Percentiles rank a stretch among this genome's conserved stretches.
These are phyloP conservation scores for Cinchona pubescens DNA, from an alignment of 257 asterid genomes.

Conservation along the genomic window DNA sequence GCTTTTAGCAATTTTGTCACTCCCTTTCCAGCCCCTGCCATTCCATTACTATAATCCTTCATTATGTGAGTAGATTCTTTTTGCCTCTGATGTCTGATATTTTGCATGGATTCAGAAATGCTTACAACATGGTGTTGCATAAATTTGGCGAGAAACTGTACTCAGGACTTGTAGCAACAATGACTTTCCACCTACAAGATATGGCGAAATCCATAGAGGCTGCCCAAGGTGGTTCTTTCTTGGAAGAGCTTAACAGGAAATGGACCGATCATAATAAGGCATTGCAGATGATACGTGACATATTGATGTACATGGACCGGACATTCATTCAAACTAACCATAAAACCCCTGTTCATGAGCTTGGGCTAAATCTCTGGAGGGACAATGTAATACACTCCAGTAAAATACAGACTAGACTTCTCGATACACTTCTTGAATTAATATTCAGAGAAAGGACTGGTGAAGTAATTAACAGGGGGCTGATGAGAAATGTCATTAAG, in stretches of 20 bases:
- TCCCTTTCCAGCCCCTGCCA: background rate
- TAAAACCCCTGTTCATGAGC: slow-evolving; percentile 77
- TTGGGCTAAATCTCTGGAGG: slow-evolving; percentile 88
- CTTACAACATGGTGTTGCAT: slow-evolving; percentile 82
- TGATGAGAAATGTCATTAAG: slow-evolving; percentile 74
- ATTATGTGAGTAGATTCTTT: background rate
- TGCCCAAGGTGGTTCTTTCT: slow-evolving; percentile 69
- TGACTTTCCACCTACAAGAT: slow-evolving; percentile 74
- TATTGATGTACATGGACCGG: slow-evolving; percentile 89
- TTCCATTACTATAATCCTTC: background rate
- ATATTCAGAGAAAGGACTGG: slow-evolving; percentile 67
- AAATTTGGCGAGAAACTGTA: slow-evolving; percentile 85
- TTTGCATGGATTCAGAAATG: slow-evolving; percentile 53
- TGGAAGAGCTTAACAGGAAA: slow-evolving; percentile 76
- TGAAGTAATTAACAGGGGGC: slow-evolving; percentile 82
- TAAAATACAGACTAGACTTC: slow-evolving; percentile 68
- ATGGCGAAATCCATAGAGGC: slow-evolving; percentile 66
- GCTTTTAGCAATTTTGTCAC: background rate
- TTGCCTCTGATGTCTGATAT: slow-evolving; percentile 26
- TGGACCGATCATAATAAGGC: slow-evolving; percentile 88
- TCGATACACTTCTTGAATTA: slow-evolving; percentile 65
- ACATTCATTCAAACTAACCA: slow-evolving; percentile 66
- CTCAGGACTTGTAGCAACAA: slow-evolving; percentile 71
- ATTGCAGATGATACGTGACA: slow-evolving; percentile 78
- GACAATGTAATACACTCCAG: slow-evolving; percentile 70